These are phyloP conservation scores for Penicillium bialowiezense DNA, from an alignment of 495 filamentous ascomycete genomes.

Conservation along the genomic window DNA sequence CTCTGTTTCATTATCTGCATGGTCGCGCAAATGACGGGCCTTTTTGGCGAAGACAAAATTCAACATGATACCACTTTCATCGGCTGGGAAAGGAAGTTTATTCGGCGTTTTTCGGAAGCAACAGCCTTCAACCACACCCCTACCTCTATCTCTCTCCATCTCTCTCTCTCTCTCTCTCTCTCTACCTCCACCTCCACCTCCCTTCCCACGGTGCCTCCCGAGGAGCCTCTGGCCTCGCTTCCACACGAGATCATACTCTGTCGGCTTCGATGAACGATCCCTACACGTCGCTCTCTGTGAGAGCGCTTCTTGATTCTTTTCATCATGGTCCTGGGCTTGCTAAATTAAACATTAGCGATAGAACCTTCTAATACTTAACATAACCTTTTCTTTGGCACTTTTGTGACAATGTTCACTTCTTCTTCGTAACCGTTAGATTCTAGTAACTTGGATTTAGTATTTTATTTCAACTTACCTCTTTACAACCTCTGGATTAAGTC, in stretches of 20 bases:
- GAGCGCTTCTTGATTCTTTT: conserved; percentile 2
- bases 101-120: conserved; percentile 46
- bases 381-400: conserved; percentile 2
- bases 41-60: conserved; percentile 50
- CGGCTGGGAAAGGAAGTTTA: conserved; percentile 45
- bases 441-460: no score
- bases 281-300: conserved; percentile 1
- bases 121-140: conserved; percentile 37
- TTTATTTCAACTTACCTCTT: no score
- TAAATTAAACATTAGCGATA: conserved; percentile 50
- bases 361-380: conserved; percentile 32
- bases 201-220: conserved; percentile 10
- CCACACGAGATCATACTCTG: conserved; percentile 2
- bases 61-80: conserved; percentile 55
- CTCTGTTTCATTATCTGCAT: conserved; percentile 45
- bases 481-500: no score
- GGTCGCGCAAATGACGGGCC: conserved; percentile 36
- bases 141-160: conserved; percentile 10
- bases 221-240: background rate
- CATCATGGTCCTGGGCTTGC: conserved; percentile 21
- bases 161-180: conserved; percentile 7
- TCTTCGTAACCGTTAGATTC: no score
- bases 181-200: conserved; percentile 11
- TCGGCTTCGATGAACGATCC: conserved; percentile 12
- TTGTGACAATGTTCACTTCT: background rate